A percentile compares a stretch with the other conserved stretches of the same genome.
Evolutionary conservation across 2,329 filamentous ascomycete species (phyloP).

Genomic region (Colletotrichum australisinense): DNA sequence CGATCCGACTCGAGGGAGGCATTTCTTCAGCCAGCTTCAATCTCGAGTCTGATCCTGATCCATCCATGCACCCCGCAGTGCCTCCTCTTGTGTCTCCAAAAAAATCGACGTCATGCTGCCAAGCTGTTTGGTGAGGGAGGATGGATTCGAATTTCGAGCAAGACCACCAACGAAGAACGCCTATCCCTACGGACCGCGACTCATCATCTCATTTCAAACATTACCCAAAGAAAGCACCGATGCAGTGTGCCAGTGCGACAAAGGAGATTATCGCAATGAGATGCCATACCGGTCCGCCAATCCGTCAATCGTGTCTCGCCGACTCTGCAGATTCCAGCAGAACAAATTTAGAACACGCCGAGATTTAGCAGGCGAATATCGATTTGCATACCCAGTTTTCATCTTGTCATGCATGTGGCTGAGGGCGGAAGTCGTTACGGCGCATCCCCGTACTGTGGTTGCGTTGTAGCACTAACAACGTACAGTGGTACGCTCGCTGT

Average conservation of each 20-base stretch:
- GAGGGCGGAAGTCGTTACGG: conserved; percentile 6
- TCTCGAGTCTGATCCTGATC: conserved; percentile 23
- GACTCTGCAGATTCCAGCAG: not conserved
- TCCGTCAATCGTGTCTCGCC: not conserved
- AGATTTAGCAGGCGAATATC: conserved; percentile 28
- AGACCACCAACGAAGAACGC: not conserved
- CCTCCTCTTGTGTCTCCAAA: conserved; percentile 21
- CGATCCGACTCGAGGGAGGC: not conserved
- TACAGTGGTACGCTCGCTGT: not conserved
- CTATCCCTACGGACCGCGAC: not conserved
- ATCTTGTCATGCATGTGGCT: conserved; percentile 29
- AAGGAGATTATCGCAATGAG: conserved; percentile 23
- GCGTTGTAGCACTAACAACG: not conserved
- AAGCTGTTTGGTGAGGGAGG: conserved; percentile 5
- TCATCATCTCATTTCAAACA: not conserved
- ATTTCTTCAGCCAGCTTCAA: conserved; percentile 4
- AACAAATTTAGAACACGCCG: conserved; percentile 33
- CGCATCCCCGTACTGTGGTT: not conserved
- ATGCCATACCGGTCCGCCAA: conserved; percentile 13
- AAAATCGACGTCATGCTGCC: conserved; percentile 25
- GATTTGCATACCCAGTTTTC: conserved; percentile 25
- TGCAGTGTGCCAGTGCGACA: not conserved
- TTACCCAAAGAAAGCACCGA: not conserved
- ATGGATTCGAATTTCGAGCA: not conserved
- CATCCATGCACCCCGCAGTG: conserved; percentile 31